Evolutionary conservation across 1,284 basidiomycete genomes (phyloP).

Genomic region (Leccinum ponderosum): DNA sequence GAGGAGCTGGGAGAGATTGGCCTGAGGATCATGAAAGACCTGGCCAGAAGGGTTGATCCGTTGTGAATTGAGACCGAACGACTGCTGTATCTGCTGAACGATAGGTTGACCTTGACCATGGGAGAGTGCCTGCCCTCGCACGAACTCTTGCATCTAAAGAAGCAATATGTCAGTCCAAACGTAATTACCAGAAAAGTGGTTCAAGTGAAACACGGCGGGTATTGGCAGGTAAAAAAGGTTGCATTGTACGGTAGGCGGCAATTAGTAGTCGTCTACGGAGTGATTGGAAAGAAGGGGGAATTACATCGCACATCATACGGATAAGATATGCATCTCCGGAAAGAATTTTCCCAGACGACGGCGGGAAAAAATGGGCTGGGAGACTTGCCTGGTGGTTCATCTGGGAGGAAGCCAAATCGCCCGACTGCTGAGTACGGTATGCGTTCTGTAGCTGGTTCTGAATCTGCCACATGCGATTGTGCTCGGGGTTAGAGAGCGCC

Average conservation of each 20-base stretch:
- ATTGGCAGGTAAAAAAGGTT: conserved; percentile 1
- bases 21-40: conserved; percentile 44
- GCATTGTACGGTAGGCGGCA: conserved; percentile 3
- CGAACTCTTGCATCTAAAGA: conserved; percentile 49
- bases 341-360: conserved; percentile 18
- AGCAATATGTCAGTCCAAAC: conserved; percentile 22
- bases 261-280: conserved; percentile 16
- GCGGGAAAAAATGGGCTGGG: conserved; percentile 12
- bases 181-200: conserved; percentile 15
- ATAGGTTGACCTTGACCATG: conserved; percentile 38
- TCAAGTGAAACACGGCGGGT: conserved; percentile 7
- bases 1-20: conserved; percentile 40
- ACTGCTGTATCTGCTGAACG: conserved; percentile 40
- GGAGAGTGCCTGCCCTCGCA: conserved; percentile 43
- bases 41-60: conserved; percentile 31
- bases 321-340: conserved; percentile 14
- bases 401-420: conserved; percentile 42
- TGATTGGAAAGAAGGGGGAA: conserved; percentile 18
- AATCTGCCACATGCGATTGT: conserved; percentile 56
- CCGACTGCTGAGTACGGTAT: conserved; percentile 43
- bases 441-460: conserved; percentile 49
- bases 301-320: conserved; percentile 17
- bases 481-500: conserved; percentile 47
- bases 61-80: conserved; percentile 39
- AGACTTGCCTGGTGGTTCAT: conserved; percentile 49